Percentiles rank a stretch among this genome's conserved stretches.
phyloP scores from a whole-genome alignment of 2,329 filamentous ascomycete genomes.

The Phialemoniopsis sp. region DNA sequence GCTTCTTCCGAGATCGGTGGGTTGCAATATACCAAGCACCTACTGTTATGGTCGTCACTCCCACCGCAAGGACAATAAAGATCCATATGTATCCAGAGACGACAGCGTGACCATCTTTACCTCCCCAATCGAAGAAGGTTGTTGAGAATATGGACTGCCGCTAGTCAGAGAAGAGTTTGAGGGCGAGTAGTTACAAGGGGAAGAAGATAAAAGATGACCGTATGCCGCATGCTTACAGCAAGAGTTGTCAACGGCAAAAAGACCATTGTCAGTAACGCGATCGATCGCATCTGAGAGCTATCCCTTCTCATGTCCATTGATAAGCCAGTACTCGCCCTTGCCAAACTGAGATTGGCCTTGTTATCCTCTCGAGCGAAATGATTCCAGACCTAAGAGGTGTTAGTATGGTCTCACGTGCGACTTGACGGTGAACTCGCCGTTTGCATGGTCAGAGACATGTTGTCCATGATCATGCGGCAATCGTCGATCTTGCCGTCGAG shows the following conservation, averaged over 20 bases:
- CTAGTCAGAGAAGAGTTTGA: too few species aligned
- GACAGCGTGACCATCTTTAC: too few species aligned
- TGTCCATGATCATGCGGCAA: slow-evolving; percentile 17
- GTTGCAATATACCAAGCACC: too few species aligned
- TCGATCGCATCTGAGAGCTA: slow-evolving; percentile 20
- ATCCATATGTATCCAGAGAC: too few species aligned
- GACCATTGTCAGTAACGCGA: slow-evolving; percentile 21
- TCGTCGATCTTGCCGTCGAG: slow-evolving; percentile 20
- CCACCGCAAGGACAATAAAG: too few species aligned
- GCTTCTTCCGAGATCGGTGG: too few species aligned
- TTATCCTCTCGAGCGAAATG: slow-evolving; percentile 19
- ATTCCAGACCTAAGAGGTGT: slow-evolving; percentile 14
- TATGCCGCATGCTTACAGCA: slow-evolving; percentile 19
- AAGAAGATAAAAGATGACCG: too few species aligned
- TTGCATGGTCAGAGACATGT: slow-evolving; percentile 19
- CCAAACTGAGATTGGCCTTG: slow-evolving; percentile 15
- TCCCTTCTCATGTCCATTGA: slow-evolving; percentile 16
- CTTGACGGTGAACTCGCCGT: slow-evolving; percentile 7
- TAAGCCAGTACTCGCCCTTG: slow-evolving; percentile 14
- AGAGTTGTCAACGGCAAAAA: slow-evolving; percentile 20
- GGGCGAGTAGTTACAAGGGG: too few species aligned
- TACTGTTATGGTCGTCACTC: too few species aligned
- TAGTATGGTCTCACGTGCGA: too few species aligned
- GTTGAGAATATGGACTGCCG: too few species aligned
- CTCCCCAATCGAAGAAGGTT: too few species aligned